phyloP scores from a whole-genome alignment of 192 early-diverging fungal species.

The Thamnidium elegans region DNA sequence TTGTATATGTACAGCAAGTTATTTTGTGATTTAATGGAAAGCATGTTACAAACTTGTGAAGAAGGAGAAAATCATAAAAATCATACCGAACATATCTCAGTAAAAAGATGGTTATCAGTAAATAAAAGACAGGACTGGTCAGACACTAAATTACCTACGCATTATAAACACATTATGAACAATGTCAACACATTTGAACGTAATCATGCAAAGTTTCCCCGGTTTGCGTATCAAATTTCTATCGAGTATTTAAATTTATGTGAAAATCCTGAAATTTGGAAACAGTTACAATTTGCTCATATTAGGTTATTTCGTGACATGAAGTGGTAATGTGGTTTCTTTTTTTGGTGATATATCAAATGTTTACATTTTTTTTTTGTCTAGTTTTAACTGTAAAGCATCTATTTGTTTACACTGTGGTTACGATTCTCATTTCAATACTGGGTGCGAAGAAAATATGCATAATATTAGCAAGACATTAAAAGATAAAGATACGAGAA shows the following conservation, averaged over 20 bases:
- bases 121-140: conserved; percentile 17
- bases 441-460: not conserved
- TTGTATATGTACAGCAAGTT: not conserved
- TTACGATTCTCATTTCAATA: not conserved
- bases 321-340: conserved; percentile 37
- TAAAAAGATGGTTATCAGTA: conserved; percentile 3
- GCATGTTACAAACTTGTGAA: not conserved
- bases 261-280: conserved; percentile 46
- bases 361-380: not conserved
- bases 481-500: not conserved
- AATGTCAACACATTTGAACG: not conserved
- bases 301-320: conserved; percentile 48
- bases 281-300: conserved; percentile 56
- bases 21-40: conserved; percentile 8
- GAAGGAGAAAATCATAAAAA: conserved; percentile 8
- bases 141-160: conserved; percentile 3
- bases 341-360: not conserved
- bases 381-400: not conserved
- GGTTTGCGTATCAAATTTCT: conserved; percentile 1
- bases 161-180: conserved; percentile 13
- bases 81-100: not conserved
- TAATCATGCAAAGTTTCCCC: not conserved
- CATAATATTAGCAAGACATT: not conserved
- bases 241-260: conserved; percentile 8
- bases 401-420: conserved; percentile 7